Conservation (phyloP, 148 eudicot genomes). For the Gaultheria prostrata region DNA sequence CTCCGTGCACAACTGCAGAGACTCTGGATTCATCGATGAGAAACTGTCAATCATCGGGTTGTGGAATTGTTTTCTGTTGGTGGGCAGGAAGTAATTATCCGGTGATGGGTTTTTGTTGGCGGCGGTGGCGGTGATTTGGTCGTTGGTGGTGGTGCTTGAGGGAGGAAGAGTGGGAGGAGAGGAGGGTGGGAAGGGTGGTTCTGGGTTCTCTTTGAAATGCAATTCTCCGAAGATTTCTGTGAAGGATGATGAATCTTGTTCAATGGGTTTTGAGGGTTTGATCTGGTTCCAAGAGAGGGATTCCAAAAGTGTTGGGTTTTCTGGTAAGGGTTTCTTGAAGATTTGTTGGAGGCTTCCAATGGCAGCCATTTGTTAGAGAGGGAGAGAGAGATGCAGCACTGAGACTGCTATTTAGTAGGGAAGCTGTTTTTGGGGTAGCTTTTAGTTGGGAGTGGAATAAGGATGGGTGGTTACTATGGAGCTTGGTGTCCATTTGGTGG, state of each 20-base stretch:
- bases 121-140: not conserved
- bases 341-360: conserved; percentile 69
- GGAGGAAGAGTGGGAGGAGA: not conserved
- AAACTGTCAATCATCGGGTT: conserved; percentile 49
- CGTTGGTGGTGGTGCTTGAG: not conserved
- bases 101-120: not conserved
- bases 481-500: conserved; percentile 19
- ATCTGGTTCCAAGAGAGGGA: conserved; percentile 57
- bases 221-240: conserved; percentile 67
- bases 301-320: conserved; percentile 42
- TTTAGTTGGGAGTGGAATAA: conserved; percentile 21
- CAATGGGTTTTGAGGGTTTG: conserved; percentile 32
- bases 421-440: not conserved
- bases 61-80: conserved; percentile 20
- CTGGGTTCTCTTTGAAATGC: conserved; percentile 41
- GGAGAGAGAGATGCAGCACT: conserved; percentile 17
- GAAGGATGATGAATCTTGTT: conserved; percentile 44
- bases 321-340: conserved; percentile 56
- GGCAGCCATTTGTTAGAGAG: conserved; percentile 48
- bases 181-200: conserved; percentile 18
- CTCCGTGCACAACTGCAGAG: conserved; percentile 79
- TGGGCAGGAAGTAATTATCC: conserved; percentile 13
- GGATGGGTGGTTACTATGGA: conserved; percentile 28
- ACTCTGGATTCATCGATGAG: conserved; percentile 56
- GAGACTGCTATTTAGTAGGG: conserved; percentile 27